Evolutionary conservation across 495 filamentous ascomycete genomes (phyloP).

Genomic region (Xylaria bambusicola): DNA sequence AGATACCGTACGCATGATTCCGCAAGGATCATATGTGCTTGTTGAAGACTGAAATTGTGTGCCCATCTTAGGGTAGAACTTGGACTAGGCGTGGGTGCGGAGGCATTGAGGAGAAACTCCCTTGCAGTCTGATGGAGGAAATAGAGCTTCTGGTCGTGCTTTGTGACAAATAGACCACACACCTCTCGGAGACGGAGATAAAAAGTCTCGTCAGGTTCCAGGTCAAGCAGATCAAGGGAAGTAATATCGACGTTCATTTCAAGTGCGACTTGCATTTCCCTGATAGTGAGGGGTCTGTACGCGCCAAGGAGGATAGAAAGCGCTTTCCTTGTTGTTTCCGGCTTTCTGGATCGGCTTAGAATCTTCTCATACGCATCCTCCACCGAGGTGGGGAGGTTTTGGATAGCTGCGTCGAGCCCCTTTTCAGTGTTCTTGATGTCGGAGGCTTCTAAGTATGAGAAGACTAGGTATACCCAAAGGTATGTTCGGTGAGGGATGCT

Average conservation of each 20-base stretch:
- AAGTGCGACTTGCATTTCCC: conserved; percentile 42
- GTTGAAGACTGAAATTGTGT: not conserved
- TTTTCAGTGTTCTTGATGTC: not conserved
- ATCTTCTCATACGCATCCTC: conserved; percentile 46
- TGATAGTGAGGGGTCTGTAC: conserved; percentile 37
- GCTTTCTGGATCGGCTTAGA: conserved; percentile 29
- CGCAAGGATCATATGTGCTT: not conserved
- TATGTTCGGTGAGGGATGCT: conserved; percentile 35
- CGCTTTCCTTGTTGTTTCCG: conserved; percentile 28
- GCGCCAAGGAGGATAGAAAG: conserved; percentile 45
- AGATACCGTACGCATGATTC: not conserved
- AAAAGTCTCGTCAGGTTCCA: conserved; percentile 23
- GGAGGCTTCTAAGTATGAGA: conserved; percentile 24
- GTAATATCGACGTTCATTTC: conserved; percentile 8
- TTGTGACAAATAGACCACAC: conserved; percentile 43
- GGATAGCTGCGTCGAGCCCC: conserved; percentile 26
- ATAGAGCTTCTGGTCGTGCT: conserved; percentile 36
- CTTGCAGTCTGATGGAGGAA: conserved; percentile 47
- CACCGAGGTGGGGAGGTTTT: conserved; percentile 35
- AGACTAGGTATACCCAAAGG: conserved; percentile 38
- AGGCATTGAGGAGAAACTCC: conserved; percentile 32
- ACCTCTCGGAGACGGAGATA: conserved; percentile 27
- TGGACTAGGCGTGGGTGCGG: not conserved
- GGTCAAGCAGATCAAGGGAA: not conserved
- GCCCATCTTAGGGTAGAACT: not conserved